Percentiles rank a stretch among this genome's conserved stretches.
Evolutionary conservation across 1,284 basidiomycete genomes (phyloP).

Genomic region (Leccinum pallidistipes): DNA sequence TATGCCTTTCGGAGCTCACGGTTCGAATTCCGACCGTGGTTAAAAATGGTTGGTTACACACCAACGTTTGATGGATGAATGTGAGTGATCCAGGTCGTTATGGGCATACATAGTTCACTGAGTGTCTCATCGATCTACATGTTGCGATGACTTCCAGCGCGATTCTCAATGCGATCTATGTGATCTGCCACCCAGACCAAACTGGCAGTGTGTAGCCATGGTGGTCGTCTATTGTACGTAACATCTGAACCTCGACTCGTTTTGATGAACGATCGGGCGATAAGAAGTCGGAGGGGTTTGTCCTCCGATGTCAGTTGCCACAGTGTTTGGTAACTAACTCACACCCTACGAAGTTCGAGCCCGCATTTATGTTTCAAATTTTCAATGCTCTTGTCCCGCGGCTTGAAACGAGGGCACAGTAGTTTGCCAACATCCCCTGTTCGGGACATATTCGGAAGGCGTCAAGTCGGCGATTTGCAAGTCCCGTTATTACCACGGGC

Average conservation of each 20-base stretch:
- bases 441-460: constrained; percentile 8
- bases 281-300: constrained; percentile 25
- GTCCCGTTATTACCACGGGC: constrained; percentile 24
- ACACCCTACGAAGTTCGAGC: neutral
- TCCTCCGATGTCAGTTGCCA: constrained; percentile 25
- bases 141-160: neutral
- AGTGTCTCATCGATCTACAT: neutral
- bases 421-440: neutral
- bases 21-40: neutral
- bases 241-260: constrained; percentile 3
- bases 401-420: constrained; percentile 9
- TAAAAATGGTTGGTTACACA: neutral
- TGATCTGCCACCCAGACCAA: neutral
- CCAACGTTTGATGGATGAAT: neutral
- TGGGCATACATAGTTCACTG: neutral
- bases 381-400: constrained; percentile 1
- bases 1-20: neutral
- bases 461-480: constrained; percentile 20
- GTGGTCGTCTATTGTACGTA: neutral
- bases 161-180: neutral
- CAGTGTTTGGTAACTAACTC: neutral
- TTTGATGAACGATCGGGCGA: constrained; percentile 9
- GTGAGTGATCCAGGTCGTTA: neutral
- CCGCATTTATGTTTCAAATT: neutral
- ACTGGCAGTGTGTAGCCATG: neutral